These are phyloP conservation scores for Anethum foeniculum DNA, from an alignment of 140 eudicot genomes.

Conservation along the genomic window DNA sequence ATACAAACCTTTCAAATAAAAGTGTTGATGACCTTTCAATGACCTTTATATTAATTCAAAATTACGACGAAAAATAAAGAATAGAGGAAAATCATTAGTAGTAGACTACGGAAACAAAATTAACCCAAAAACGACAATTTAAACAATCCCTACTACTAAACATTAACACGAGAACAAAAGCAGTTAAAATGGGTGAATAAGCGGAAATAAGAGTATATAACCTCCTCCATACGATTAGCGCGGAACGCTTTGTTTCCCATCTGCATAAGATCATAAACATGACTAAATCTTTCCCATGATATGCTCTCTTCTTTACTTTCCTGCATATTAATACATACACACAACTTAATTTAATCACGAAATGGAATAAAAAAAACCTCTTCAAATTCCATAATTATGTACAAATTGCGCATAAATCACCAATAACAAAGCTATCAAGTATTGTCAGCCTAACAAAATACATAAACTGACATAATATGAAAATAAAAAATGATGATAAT, in stretches of 20 bases:
- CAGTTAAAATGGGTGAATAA: neutral
- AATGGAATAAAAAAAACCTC: neutral
- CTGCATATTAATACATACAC: slow-evolving; percentile 23
- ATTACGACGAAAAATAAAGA: neutral
- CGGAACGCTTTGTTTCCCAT: slow-evolving; percentile 65
- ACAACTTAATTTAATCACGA: neutral
- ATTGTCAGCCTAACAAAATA: neutral
- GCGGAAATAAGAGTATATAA: neutral
- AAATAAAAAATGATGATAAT: too few relatives aligned
- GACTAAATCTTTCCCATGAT: slow-evolving; percentile 56
- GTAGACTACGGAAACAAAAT: neutral
- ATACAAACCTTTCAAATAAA: neutral
- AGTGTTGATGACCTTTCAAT: neutral
- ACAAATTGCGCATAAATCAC: neutral
- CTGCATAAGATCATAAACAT: slow-evolving; percentile 55
- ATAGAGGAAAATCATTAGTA: too few relatives aligned
- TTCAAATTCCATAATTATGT: neutral
- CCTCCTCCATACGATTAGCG: slow-evolving; percentile 64
- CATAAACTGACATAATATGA: too few relatives aligned
- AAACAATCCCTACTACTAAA: neutral
- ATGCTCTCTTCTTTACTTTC: slow-evolving; percentile 45
- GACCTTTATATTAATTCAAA: neutral
- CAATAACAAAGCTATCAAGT: neutral
- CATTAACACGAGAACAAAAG: neutral
- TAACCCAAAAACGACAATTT: neutral